A percentile compares a stretch with the other conserved stretches of the same genome.
Conservation (phyloP, 257 asterid species). For the Solanum ossicruentum region DNA sequence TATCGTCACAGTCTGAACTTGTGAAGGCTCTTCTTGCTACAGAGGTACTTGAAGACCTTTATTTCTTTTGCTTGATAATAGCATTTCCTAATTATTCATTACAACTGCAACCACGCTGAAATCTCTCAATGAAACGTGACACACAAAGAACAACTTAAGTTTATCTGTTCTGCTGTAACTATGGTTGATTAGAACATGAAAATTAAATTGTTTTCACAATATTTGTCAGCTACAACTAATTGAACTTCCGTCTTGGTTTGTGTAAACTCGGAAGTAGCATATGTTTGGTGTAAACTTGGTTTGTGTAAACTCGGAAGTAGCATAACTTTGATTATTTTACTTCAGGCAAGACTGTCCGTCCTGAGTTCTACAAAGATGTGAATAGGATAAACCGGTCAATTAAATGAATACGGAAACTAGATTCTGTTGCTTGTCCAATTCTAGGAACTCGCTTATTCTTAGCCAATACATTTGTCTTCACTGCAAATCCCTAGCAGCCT, state of each 20-base stretch:
- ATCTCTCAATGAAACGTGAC: background rate
- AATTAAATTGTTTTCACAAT: background rate
- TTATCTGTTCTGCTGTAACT: background rate
- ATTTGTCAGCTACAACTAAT: background rate
- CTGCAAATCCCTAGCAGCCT: background rate
- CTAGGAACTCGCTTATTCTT: background rate
- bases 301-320: background rate
- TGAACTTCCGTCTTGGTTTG: background rate
- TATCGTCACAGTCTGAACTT: conserved; percentile 73
- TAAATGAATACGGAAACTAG: background rate
- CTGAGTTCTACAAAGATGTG: background rate
- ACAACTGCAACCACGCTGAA: background rate
- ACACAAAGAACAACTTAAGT: accelerated
- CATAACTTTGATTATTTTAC: background rate
- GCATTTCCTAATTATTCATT: background rate
- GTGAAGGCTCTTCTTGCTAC: conserved; percentile 76
- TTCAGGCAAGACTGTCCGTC: background rate
- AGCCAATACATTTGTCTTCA: background rate
- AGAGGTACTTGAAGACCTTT: conserved; percentile 34
- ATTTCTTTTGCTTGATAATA: background rate
- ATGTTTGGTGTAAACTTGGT: background rate
- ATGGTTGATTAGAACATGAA: background rate
- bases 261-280: background rate
- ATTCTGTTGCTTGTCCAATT: background rate
- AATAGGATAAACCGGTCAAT: background rate